Evolutionary conservation across 108 stramenopile species (phyloP).

Genomic region (Skeletonema costatum): DNA sequence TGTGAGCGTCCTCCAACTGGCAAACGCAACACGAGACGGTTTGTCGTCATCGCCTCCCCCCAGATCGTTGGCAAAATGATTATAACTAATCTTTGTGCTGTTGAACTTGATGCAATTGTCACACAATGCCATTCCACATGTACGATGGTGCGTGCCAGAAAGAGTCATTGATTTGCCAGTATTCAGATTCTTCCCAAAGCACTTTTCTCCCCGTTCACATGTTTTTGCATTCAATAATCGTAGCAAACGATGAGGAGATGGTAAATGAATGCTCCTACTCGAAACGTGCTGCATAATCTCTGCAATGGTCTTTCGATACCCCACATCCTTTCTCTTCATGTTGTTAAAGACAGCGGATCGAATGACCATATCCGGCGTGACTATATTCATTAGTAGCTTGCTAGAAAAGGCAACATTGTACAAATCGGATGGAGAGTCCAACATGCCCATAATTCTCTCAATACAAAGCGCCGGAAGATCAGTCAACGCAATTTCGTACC

Average conservation of each 20-base stretch:
- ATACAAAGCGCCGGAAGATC: constrained; percentile 40
- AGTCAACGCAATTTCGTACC: constrained; percentile 34
- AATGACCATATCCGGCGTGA: constrained; percentile 40
- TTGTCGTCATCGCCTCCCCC: background rate
- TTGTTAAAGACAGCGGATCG: constrained; percentile 42
- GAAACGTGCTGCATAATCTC: constrained; percentile 29
- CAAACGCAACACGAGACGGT: constrained; percentile 20
- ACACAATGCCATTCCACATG: constrained; percentile 46
- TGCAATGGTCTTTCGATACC: constrained; percentile 22
- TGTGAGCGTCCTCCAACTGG: constrained; percentile 40
- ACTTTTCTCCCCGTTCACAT: constrained; percentile 46
- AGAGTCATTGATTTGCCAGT: constrained; percentile 26
- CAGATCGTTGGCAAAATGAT: constrained; percentile 23
- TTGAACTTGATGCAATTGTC: constrained; percentile 46
- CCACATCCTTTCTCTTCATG: constrained; percentile 25
- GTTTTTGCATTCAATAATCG: constrained; percentile 33
- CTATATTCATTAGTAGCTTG: constrained; percentile 20
- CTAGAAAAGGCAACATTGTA: constrained; percentile 22
- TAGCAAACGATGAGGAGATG: constrained; percentile 35
- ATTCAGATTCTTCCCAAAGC: constrained; percentile 43
- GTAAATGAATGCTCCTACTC: constrained; percentile 44
- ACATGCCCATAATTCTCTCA: constrained; percentile 25
- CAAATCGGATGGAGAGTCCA: constrained; percentile 33
- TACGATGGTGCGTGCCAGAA: constrained; percentile 10
- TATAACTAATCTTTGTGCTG: constrained; percentile 25